These are phyloP conservation scores for Tarenaya hassleriana DNA, from an alignment of 345 rosid species.

Conservation along the genomic window DNA sequence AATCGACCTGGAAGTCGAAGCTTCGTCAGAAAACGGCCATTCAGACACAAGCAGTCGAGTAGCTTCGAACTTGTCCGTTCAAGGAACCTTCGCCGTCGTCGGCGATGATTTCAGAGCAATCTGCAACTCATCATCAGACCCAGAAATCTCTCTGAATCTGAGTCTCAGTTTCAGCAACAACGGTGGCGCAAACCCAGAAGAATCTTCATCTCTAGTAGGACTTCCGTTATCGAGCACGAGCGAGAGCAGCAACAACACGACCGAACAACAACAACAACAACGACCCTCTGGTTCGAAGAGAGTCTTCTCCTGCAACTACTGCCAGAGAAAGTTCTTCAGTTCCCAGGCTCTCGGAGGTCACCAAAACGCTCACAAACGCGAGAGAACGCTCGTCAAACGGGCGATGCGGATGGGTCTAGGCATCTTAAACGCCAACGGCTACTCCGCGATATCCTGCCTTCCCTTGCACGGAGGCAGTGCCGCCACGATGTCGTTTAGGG, in stretches of 20 bases:
- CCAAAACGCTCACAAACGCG: slow-evolving; percentile 83
- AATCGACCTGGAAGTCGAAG: slow-evolving; percentile 54
- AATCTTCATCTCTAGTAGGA: slow-evolving; percentile 34
- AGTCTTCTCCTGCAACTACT: slow-evolving; percentile 80
- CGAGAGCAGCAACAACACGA: slow-evolving; percentile 48
- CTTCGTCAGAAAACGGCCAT: slow-evolving; percentile 40
- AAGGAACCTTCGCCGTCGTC: slow-evolving; percentile 20
- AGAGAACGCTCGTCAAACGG: slow-evolving; percentile 66
- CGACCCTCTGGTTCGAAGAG: slow-evolving; percentile 35
- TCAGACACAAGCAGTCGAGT: slow-evolving; percentile 57
- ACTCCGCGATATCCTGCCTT: slow-evolving; percentile 41
- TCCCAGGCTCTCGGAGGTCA: slow-evolving; percentile 93
- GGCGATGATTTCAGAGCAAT: slow-evolving; percentile 32
- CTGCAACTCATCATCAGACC: slow-evolving; percentile 25
- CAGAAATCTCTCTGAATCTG: slow-evolving; percentile 45
- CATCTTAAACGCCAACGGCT: slow-evolving; percentile 40
- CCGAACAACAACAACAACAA: slow-evolving; percentile 44
- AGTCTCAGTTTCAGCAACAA: slow-evolving; percentile 40
- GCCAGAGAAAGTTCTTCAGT: slow-evolving; percentile 68
- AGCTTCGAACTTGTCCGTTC: slow-evolving; percentile 52
- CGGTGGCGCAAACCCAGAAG: slow-evolving; percentile 20
- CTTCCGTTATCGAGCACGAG: slow-evolving; percentile 55
- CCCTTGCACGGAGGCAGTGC: slow-evolving; percentile 43
- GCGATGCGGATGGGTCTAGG: slow-evolving; percentile 60
- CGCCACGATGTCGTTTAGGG: slow-evolving; percentile 38